Evolutionary conservation across 495 filamentous ascomycete species (phyloP).

Genomic region (Evernia prunastri): DNA sequence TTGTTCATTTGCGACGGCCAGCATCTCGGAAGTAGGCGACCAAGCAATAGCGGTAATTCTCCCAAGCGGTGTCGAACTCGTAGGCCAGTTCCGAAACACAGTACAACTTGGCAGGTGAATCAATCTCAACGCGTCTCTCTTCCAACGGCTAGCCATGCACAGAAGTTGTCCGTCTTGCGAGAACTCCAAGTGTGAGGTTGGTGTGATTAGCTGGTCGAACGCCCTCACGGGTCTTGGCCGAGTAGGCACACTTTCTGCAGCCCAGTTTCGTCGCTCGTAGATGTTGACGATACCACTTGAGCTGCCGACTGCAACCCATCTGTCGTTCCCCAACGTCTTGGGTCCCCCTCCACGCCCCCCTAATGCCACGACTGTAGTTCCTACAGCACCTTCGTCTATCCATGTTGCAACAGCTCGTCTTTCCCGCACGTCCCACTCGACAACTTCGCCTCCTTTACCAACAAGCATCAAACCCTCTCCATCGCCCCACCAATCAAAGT

Average conservation of each 20-base stretch:
- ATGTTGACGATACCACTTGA: conserved; percentile 84
- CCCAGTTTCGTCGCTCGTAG: conserved; percentile 72
- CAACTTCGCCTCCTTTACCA: conserved; percentile 82
- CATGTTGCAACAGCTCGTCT: conserved; percentile 68
- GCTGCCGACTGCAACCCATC: conserved; percentile 83
- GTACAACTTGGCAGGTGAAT: conserved; percentile 89
- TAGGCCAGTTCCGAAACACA: conserved; percentile 96
- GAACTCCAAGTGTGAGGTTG: conserved; percentile 69
- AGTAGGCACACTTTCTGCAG: conserved; percentile 43
- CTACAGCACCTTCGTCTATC: conserved; percentile 85
- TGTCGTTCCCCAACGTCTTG: conserved; percentile 62
- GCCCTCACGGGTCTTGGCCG: conserved; percentile 61
- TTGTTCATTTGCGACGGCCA: conserved; percentile 80
- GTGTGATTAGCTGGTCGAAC: conserved; percentile 81
- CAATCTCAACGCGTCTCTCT: conserved; percentile 79
- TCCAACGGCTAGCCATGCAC: conserved; percentile 73
- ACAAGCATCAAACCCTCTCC: conserved; percentile 71
- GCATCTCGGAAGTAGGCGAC: conserved; percentile 57
- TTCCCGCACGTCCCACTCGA: conserved; percentile 71
- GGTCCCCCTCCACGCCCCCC: conserved; percentile 56
- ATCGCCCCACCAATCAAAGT: conserved; percentile 85
- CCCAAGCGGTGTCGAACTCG: conserved; percentile 79
- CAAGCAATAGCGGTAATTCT: conserved; percentile 76
- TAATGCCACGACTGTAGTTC: conserved; percentile 71
- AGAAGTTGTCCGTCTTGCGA: conserved; percentile 84